Evolutionary conservation across 129 eudicot species (phyloP).

Genomic region (Calendula officinalis): DNA sequence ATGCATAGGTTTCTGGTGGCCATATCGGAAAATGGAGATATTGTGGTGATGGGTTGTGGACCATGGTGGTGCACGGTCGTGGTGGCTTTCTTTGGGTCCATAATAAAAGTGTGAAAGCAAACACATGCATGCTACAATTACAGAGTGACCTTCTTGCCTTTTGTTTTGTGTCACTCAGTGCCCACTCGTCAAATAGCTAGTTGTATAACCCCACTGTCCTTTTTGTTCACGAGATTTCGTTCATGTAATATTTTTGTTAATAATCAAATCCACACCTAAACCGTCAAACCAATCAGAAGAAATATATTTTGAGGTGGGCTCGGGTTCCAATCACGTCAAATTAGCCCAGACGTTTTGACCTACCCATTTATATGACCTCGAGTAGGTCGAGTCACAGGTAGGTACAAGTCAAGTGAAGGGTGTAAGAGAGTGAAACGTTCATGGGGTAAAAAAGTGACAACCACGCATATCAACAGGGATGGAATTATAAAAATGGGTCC

Average conservation of each 20-base stretch:
- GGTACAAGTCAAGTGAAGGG: background rate
- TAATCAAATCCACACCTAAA: background rate
- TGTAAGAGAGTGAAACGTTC: background rate
- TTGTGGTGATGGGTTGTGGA: conserved; percentile 32
- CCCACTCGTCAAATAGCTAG: conserved; percentile 20
- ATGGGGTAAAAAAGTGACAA: conserved; percentile 18
- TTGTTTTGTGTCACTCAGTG: conserved; percentile 11
- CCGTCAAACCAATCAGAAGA: too few relatives aligned
- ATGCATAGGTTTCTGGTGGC: conserved; percentile 23
- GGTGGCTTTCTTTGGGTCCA: conserved; percentile 29
- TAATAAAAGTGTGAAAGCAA: conserved; percentile 34
- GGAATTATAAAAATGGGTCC: conserved; percentile 29
- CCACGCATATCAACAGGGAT: conserved; percentile 18
- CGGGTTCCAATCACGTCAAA: too few relatives aligned
- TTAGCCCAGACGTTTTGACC: too few relatives aligned
- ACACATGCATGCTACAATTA: conserved; percentile 33
- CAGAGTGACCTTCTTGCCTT: conserved; percentile 5
- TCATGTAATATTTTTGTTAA: conserved; percentile 4
- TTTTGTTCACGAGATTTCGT: conserved; percentile 23
- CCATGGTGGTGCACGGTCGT: conserved; percentile 25
- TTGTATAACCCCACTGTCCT: conserved; percentile 32
- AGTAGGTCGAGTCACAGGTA: background rate
- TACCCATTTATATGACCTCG: too few relatives aligned
- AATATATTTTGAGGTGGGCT: too few relatives aligned
- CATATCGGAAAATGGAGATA: conserved; percentile 17